These are phyloP conservation scores for Euptelea pleiosperma DNA, from an alignment of 164 flowering plant genomes.

Conservation along the genomic window DNA sequence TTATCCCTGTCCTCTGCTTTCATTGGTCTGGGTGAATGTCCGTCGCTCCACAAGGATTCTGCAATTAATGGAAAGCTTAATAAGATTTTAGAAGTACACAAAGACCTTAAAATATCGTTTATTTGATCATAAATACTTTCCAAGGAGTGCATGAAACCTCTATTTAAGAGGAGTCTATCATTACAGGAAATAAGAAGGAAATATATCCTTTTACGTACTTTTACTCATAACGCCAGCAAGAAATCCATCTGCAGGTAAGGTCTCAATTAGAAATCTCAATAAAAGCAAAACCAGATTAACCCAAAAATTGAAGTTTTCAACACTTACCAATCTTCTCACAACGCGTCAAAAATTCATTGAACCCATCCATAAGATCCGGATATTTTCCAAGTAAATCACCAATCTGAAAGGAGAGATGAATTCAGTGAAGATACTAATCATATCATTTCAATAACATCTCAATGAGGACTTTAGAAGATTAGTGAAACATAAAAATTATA, in stretches of 20 bases:
- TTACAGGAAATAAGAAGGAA: conserved; percentile 5
- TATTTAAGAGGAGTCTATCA: background rate
- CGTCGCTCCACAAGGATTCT: conserved; percentile 63
- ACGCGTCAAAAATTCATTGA: conserved; percentile 58
- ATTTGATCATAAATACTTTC: background rate
- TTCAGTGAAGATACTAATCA: conserved; percentile 4
- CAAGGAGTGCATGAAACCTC: background rate
- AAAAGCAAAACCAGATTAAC: conserved; percentile 7
- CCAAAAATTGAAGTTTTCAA: background rate
- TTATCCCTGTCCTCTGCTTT: conserved; percentile 66
- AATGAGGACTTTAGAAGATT: background rate
- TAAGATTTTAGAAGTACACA: background rate
- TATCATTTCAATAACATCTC: background rate
- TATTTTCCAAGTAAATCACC: conserved; percentile 64
- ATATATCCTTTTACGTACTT: conserved; percentile 44
- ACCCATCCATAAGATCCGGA: conserved; percentile 79
- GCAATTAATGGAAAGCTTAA: conserved; percentile 22
- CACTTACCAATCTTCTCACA: conserved; percentile 68
- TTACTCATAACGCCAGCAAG: conserved; percentile 64
- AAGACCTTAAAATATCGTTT: background rate
- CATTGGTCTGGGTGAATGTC: conserved; percentile 37
- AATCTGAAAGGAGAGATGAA: conserved; percentile 39
- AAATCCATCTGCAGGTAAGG: conserved; percentile 61
- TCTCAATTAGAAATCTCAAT: conserved; percentile 21
- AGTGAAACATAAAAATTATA: background rate